These are phyloP conservation scores for Sporothrix brasiliensis DNA, from an alignment of 2,329 filamentous ascomycete genomes.

Conservation along the genomic window DNA sequence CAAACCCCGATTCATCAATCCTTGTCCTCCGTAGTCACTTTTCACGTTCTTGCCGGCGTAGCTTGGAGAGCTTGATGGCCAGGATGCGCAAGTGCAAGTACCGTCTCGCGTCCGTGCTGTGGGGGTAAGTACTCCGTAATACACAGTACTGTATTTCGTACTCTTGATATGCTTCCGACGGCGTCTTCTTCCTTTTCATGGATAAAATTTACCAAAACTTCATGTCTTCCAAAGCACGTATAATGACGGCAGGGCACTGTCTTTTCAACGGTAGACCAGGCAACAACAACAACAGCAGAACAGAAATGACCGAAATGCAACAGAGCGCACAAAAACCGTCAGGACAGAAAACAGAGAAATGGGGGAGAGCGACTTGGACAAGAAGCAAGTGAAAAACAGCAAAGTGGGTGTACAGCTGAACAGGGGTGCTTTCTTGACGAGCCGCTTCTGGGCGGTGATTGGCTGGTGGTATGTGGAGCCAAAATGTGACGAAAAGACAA, in stretches of 20 bases:
- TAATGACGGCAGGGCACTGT: background rate
- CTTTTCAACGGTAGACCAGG: background rate
- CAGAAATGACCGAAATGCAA: background rate
- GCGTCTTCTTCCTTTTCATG: background rate
- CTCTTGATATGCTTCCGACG: too few relatives aligned
- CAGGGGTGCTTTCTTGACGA: conserved; percentile 20
- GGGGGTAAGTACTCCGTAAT: background rate
- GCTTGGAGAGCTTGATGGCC: conserved; percentile 5
- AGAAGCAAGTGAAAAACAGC: background rate
- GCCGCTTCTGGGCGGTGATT: conserved; percentile 39
- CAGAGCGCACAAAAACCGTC: conserved; percentile 1
- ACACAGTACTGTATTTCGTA: background rate
- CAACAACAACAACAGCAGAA: background rate
- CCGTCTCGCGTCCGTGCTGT: background rate
- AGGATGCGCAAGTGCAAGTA: background rate
- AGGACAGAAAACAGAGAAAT: conserved; percentile 5
- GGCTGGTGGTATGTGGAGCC: conserved; percentile 38
- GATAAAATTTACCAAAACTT: background rate
- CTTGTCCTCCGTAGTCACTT: background rate
- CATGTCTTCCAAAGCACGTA: too few relatives aligned
- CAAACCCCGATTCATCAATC: background rate
- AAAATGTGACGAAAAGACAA: conserved; percentile 48
- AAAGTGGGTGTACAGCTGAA: conserved; percentile 25
- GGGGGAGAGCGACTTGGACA: background rate
- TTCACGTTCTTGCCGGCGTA: conserved; percentile 3